These are phyloP conservation scores for Mucor lusitanicus DNA, from an alignment of 371 early-diverging fungal genomes.

Conservation along the genomic window DNA sequence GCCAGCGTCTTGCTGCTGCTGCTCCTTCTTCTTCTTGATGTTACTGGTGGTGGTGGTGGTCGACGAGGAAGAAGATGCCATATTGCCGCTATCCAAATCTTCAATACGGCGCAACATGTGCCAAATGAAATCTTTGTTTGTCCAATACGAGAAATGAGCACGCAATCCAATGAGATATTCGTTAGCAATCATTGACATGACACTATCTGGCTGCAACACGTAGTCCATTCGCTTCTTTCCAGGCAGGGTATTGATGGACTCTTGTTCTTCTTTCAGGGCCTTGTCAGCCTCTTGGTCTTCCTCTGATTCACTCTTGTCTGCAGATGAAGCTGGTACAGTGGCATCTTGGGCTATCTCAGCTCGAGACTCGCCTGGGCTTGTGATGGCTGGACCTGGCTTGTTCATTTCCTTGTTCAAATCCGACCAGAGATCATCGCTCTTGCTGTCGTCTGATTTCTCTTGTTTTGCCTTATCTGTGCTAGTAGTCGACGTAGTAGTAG, in stretches of 20 bases:
- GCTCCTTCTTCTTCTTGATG: background rate
- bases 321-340: conserved; percentile 14
- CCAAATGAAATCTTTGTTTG: conserved; percentile 54
- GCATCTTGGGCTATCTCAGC: conserved; percentile 40
- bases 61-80: background rate
- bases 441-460: background rate
- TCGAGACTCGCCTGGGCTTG: conserved; percentile 33
- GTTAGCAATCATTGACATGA: conserved; percentile 56
- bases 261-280: conserved; percentile 7
- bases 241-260: conserved; percentile 27
- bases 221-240: conserved; percentile 43
- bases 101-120: conserved; percentile 49
- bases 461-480: background rate
- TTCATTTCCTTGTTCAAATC: conserved; percentile 37
- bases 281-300: conserved; percentile 14
- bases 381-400: conserved; percentile 42
- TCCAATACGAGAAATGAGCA: conserved; percentile 58
- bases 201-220: conserved; percentile 49
- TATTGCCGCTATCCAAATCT: conserved; percentile 1
- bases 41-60: background rate
- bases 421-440: conserved; percentile 22
- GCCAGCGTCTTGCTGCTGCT: background rate
- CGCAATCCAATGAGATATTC: conserved; percentile 52
- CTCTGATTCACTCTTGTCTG: conserved; percentile 4
- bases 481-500: background rate